Evolutionary conservation across 257 asterid genomes (phyloP).

Genomic region (Solanum corneliomulleri): DNA sequence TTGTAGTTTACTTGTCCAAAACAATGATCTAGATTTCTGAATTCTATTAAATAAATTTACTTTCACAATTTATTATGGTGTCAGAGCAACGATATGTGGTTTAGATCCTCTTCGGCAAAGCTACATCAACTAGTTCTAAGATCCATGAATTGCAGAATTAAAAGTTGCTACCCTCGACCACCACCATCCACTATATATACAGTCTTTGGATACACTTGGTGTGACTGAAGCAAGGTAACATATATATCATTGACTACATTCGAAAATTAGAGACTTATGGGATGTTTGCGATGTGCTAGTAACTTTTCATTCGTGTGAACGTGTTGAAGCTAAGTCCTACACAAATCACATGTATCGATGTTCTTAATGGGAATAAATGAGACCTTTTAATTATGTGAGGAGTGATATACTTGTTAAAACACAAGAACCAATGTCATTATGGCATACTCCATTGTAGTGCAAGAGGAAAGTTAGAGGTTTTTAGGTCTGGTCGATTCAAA

Average conservation of each 20-base stretch:
- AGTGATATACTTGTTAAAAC: background rate
- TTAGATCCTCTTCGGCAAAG: background rate
- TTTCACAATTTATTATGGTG: background rate
- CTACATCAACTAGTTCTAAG: background rate
- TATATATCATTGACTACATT: background rate
- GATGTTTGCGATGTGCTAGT: background rate
- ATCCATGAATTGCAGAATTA: background rate
- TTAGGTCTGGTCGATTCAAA: background rate
- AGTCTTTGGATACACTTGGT: background rate
- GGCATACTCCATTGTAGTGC: background rate
- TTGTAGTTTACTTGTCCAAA: background rate
- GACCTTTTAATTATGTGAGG: background rate
- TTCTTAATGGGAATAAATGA: background rate
- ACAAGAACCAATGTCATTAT: background rate
- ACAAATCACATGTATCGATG: too few species aligned
- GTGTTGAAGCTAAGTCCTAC: background rate
- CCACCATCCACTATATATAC: background rate
- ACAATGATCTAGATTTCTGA: background rate
- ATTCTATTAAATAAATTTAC: background rate
- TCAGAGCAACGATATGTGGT: too few species aligned
- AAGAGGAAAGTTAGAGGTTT: background rate
- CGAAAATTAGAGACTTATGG: background rate
- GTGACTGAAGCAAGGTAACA: background rate
- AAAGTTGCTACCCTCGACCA: background rate
- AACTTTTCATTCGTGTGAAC: background rate